Percentiles rank a stretch among this genome's conserved stretches.
These are phyloP conservation scores for Petunia axillaris DNA, from an alignment of 257 asterid genomes.

Conservation along the genomic window DNA sequence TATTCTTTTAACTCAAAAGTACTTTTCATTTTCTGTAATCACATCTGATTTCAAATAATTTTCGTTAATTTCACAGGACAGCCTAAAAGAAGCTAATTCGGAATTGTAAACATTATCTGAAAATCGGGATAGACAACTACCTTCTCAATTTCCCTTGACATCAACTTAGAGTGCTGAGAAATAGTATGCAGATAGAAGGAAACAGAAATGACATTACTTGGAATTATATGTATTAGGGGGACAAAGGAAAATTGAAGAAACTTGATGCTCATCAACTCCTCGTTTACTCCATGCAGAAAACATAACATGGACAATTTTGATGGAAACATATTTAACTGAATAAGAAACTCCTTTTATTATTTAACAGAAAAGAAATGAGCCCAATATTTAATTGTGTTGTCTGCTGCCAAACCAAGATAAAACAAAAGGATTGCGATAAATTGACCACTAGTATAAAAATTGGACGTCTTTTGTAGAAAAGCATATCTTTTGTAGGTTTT, in stretches of 20 bases:
- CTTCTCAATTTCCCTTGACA: not conserved
- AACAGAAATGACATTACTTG: not conserved
- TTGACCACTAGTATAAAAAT: too few relatives aligned
- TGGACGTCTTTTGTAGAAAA: too few relatives aligned
- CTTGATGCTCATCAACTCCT: not conserved
- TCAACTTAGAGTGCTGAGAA: not conserved
- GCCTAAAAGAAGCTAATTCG: not conserved
- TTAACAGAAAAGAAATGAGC: too few relatives aligned
- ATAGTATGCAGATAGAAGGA: not conserved
- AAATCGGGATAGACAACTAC: not conserved
- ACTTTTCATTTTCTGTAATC: not conserved
- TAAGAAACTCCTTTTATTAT: not conserved
- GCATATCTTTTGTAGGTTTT: too few relatives aligned
- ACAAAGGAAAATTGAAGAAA: not conserved
- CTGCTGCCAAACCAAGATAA: not conserved
- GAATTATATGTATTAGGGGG: not conserved
- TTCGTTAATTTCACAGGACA: not conserved
- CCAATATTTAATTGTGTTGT: too few relatives aligned
- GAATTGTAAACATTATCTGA: not conserved
- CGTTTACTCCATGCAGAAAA: not conserved
- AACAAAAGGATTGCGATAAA: not conserved
- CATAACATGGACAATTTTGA: not conserved
- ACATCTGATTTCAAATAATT: not conserved
- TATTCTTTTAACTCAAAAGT: not conserved
- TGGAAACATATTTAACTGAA: not conserved